Evolutionary conservation across 352 stramenopile genomes (phyloP), one percentile per base, ranked within the genome.

Genomic region (Halophytophthora polymorphica): DNA sequence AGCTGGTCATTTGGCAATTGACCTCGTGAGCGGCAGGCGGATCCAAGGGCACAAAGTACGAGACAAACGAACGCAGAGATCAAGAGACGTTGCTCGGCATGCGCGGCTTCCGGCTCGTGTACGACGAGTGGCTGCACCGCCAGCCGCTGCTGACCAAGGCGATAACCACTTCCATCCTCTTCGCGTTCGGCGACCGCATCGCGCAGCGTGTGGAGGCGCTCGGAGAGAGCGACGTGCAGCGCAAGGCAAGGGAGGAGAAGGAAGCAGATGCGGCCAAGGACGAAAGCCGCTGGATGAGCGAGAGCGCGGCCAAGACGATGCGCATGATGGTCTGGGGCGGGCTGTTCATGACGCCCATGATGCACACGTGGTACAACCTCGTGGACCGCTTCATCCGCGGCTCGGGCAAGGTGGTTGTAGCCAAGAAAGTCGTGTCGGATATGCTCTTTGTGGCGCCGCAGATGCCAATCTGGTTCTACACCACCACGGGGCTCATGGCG

Each of bases 341-440:
- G 6, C 56, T 91, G 49, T 58, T 96, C 25, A 77, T 96, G 62
- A 87, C 84, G 19, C 88, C 88, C 1, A 69, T 78, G 45, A 93
- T 92, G 69, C 87, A 97, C 67, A 90, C 73, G 17, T 97, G 95
- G 63, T 96, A 96, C 67, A 71, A 83, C 28, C 42, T 87, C 15
- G 71, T 97, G 40, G 89, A 97, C 61, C 28, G 48, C 4, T 52
- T 64, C 5, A 57, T 66, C 36, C 19, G 45, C 18, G 63, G 58
- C 15, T 51, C 60, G 5, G 64, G 55, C 1, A 57, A 56, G 29
- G 23, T 67, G 14, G 56, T 57, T 10, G 55, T 45, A 11, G 50
- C 56, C 11, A 66, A 73, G 60, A 73, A 73, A 21, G 60, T 73
- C 15, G 56, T 66, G 34, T 38, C 58, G 0, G 64, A 73, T 38